These are phyloP conservation scores for Gastrolobium villosum DNA, from an alignment of 306 rosid genomes.

Conservation along the genomic window DNA sequence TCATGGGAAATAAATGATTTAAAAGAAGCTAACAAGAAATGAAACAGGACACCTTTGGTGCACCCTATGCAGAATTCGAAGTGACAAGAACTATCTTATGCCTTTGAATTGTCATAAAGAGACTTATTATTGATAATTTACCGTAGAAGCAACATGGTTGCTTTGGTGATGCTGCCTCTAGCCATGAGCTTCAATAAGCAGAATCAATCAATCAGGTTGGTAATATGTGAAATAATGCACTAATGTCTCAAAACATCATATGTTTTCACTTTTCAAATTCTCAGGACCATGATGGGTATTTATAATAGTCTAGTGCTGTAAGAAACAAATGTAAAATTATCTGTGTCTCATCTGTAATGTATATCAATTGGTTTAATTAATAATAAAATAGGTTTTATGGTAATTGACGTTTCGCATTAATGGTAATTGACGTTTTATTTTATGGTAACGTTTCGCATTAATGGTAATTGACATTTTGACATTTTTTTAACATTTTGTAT, in stretches of 20 bases:
- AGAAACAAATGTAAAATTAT: no score
- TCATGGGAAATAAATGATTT: neutral
- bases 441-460: no score
- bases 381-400: no score
- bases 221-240: neutral
- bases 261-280: neutral
- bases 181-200: conserved; percentile 39
- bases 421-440: no score
- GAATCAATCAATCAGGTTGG: conserved; percentile 20
- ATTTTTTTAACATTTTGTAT: no score
- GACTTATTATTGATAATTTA: conserved; percentile 6
- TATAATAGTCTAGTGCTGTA: conserved; percentile 16
- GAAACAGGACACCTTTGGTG: neutral
- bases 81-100: conserved; percentile 8
- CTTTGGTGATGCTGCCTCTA: conserved; percentile 45
- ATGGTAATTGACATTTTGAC: no score
- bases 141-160: conserved; percentile 51
- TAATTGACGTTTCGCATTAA: no score
- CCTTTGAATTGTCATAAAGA: neutral
- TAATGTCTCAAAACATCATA: neutral
- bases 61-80: neutral
- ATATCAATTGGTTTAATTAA: no score
- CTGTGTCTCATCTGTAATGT: no score
- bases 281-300: conserved; percentile 29
- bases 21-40: neutral